phyloP scores from a whole-genome alignment of 2,329 filamentous ascomycete species.

The Colletotrichum sp. region DNA sequence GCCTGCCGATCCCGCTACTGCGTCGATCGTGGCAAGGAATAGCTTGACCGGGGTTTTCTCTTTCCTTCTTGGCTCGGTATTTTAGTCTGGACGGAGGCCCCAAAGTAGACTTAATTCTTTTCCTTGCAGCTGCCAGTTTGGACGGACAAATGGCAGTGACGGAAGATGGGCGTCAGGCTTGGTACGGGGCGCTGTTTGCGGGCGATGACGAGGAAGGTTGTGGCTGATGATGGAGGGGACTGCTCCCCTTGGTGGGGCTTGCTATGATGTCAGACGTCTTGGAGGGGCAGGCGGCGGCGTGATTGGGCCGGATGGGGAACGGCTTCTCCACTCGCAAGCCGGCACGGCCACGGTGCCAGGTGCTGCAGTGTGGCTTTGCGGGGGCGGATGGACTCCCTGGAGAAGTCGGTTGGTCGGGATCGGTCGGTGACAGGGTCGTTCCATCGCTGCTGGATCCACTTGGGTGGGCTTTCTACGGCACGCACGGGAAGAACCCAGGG shows the following conservation, averaged over 20 bases:
- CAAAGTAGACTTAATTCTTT: neutral
- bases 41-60: neutral
- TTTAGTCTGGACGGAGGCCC: neutral
- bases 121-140: neutral
- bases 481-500: neutral
- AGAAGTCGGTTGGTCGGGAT: neutral
- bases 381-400: neutral
- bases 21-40: conserved; percentile 15
- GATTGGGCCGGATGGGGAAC: neutral
- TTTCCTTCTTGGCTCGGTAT: neutral
- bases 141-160: neutral
- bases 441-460: neutral
- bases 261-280: conserved; percentile 17
- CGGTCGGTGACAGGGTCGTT: neutral
- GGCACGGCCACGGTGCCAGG: conserved; percentile 7
- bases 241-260: neutral
- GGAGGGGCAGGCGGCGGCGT: neutral
- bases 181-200: conserved; percentile 14
- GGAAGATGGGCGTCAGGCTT: conserved; percentile 3
- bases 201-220: conserved; percentile 17
- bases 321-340: neutral
- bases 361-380: conserved; percentile 13
- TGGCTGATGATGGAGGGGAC: conserved; percentile 10
- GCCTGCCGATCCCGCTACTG: conserved; percentile 12
- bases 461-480: neutral